These are phyloP conservation scores for Cicer arietinum DNA, from an alignment of 306 rosid genomes.

Conservation along the genomic window DNA sequence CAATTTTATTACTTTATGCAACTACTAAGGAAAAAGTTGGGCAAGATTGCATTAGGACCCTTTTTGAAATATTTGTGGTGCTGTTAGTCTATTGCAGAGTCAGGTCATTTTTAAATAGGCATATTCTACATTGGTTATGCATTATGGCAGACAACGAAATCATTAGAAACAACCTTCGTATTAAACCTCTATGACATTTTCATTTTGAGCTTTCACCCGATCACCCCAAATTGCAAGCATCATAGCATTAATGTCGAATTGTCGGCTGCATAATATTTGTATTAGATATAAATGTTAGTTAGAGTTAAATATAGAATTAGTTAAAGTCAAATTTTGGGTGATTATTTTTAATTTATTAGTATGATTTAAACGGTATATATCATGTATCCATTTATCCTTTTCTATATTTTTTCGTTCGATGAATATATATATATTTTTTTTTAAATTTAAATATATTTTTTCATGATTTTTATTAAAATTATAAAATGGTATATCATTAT, in stretches of 20 bases:
- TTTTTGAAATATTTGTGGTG: constrained; percentile 18
- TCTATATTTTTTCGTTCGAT: too few species aligned
- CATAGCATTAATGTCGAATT: not conserved
- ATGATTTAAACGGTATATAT: too few species aligned
- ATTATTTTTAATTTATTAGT: too few species aligned
- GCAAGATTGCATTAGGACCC: not conserved
- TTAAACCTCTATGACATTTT: not conserved
- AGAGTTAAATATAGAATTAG: too few species aligned
- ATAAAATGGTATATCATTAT: too few species aligned
- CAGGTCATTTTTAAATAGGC: constrained; percentile 13
- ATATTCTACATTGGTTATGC: not conserved
- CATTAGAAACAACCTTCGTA: not conserved
- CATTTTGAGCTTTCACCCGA: not conserved
- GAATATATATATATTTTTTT: too few species aligned
- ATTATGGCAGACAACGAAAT: constrained; percentile 6
- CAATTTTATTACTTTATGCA: not conserved
- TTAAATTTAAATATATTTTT: too few species aligned
- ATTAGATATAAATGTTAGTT: too few species aligned
- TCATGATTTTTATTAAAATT: too few species aligned
- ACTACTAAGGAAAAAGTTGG: not conserved
- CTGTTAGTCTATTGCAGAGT: constrained; percentile 19
- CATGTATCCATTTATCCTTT: too few species aligned
- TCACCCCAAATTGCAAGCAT: not conserved
- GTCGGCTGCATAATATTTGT: not conserved
- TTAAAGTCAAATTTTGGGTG: too few species aligned